Conservation (phyloP, 2,329 filamentous ascomycete genomes). For the Beauveria caledonica region DNA sequence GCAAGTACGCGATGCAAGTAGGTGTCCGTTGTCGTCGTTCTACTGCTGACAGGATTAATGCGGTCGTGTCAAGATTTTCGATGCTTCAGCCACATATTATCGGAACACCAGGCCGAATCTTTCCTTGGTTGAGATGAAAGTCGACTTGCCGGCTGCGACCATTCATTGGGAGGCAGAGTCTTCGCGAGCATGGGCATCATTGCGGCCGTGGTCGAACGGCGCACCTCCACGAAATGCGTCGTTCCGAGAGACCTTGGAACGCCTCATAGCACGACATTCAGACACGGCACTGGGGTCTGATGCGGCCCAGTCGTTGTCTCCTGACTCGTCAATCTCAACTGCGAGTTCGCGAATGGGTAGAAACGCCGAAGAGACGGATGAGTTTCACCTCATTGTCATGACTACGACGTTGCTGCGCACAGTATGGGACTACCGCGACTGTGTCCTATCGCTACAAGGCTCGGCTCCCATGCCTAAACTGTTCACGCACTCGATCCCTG, state of each 20-base stretch:
- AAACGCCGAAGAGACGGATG: background rate
- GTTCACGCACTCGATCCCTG: background rate
- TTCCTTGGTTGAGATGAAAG: background rate
- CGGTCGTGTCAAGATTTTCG: background rate
- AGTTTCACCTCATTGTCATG: background rate
- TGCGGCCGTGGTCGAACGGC: background rate
- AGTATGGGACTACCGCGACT: background rate
- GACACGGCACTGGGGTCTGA: background rate
- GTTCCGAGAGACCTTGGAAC: background rate
- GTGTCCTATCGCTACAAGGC: background rate
- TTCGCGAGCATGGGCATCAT: background rate
- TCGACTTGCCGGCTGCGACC: background rate
- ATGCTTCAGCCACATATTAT: background rate
- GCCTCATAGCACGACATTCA: background rate
- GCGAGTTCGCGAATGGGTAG: background rate
- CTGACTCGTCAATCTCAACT: background rate
- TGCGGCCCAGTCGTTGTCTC: background rate
- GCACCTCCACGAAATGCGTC: background rate
- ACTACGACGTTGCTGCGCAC: background rate
- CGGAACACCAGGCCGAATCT: background rate
- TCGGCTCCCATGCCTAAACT: background rate
- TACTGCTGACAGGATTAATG: background rate
- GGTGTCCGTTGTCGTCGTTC: too few relatives aligned
- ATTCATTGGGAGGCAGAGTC: background rate
- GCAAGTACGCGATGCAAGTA: background rate